Percentiles rank a stretch among this genome's conserved stretches.
Evolutionary conservation across 2,329 filamentous ascomycete species (phyloP).

Genomic region (Botrytis aclada): DNA sequence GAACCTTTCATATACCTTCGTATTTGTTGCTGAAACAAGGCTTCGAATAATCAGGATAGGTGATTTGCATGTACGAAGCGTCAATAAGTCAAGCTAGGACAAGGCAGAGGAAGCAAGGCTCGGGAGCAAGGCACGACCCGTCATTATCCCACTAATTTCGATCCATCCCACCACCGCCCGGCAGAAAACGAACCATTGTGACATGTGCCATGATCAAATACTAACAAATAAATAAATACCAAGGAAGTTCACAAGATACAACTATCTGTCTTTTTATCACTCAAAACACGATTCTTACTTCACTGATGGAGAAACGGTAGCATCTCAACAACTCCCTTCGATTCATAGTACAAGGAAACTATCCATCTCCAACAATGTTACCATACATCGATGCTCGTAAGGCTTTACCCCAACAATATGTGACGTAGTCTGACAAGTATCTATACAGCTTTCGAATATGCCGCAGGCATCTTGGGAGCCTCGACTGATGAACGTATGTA

Average conservation of each 20-base stretch:
- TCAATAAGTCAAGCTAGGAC: not conserved
- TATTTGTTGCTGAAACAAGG: not conserved
- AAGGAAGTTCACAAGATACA: not conserved
- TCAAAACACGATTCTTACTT: not conserved
- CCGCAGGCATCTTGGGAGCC: conserved; percentile 55
- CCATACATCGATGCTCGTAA: conserved; percentile 62
- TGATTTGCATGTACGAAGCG: not conserved
- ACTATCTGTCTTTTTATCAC: not conserved
- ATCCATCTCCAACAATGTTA: conserved; percentile 47
- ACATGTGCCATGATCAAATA: conserved; percentile 6
- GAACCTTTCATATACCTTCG: not conserved
- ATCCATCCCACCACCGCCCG: conserved; percentile 1
- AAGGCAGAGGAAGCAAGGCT: conserved; percentile 12
- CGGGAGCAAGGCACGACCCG: not conserved
- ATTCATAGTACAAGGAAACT: not conserved
- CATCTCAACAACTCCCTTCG: not conserved
- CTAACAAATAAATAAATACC: conserved; percentile 2
- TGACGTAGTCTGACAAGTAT: conserved; percentile 29
- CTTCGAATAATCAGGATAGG: not conserved
- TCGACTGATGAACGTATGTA: conserved; percentile 61
- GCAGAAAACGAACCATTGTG: not conserved
- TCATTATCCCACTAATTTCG: not conserved
- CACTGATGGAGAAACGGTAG: conserved; percentile 31
- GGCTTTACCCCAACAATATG: conserved; percentile 5
- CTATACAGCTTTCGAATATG: conserved; percentile 57